Evolutionary conservation across 225 moss, liverwort and hornwort genomes (phyloP).

Genomic region (Bryum argenteum): DNA sequence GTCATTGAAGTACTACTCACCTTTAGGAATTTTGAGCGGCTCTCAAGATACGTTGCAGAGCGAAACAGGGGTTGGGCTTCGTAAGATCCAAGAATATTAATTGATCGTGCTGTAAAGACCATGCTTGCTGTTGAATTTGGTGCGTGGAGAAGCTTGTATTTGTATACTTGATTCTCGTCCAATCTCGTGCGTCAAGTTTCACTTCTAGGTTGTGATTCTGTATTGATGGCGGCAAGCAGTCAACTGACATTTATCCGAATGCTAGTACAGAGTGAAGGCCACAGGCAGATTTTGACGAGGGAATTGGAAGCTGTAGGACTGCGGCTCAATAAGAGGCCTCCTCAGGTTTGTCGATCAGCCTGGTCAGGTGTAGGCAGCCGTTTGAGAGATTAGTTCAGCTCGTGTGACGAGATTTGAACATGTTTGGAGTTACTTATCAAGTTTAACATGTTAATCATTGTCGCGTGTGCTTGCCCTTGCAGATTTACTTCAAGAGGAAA

Average conservation of each 20-base stretch:
- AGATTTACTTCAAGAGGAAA: conserved; percentile 99
- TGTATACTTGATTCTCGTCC: conserved; percentile 7
- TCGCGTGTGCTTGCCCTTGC: conserved; percentile 25
- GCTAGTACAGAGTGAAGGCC: conserved; percentile 87
- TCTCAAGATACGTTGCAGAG: not conserved
- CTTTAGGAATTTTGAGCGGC: not conserved
- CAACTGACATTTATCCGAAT: conserved; percentile 4
- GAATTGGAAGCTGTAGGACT: conserved; percentile 99
- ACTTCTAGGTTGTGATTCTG: conserved; percentile 16
- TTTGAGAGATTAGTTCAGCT: conserved; percentile 5
- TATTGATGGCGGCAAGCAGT: conserved; percentile 21
- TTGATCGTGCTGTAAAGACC: not conserved
- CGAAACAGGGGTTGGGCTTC: not conserved
- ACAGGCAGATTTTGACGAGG: conserved; percentile 90
- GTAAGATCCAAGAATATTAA: conserved; percentile 3
- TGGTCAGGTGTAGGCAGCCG: conserved; percentile 11
- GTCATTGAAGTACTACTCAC: not conserved
- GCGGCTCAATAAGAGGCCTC: conserved; percentile 96
- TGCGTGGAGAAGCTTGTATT: conserved; percentile 19
- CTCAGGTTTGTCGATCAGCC: conserved; percentile 63
- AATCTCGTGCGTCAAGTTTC: not conserved
- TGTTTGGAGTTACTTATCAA: conserved; percentile 7
- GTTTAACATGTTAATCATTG: conserved; percentile 9
- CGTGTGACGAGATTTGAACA: conserved; percentile 10
- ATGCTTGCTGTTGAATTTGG: conserved; percentile 5